Conservation (phyloP, 768 basidiomycete genomes). For the Cubamyces lactineus region DNA sequence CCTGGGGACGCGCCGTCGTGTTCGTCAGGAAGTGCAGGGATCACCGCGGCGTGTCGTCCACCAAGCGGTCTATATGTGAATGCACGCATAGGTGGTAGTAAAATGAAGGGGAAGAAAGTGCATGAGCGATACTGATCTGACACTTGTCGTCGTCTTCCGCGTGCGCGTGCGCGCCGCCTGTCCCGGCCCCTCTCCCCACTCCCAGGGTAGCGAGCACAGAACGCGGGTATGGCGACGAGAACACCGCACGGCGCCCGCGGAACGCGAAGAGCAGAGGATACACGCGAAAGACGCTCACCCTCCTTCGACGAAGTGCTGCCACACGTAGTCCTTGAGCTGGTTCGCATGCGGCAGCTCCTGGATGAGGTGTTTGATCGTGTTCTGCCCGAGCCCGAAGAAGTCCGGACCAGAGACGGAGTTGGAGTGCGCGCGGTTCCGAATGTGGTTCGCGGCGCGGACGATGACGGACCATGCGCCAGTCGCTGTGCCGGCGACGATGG, state of each 20-base stretch:
- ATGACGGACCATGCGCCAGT: slow-evolving; percentile 88
- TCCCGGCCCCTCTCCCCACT: neutral
- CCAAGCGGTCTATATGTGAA: slow-evolving; percentile 62
- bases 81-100: neutral
- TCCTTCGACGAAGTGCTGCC: slow-evolving; percentile 86
- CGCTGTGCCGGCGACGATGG: slow-evolving; percentile 83
- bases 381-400: slow-evolving; percentile 86
- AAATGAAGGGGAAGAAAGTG: slow-evolving; percentile 13
- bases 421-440: slow-evolving; percentile 80
- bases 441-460: slow-evolving; percentile 79
- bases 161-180: neutral
- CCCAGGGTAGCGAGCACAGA: neutral
- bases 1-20: slow-evolving; percentile 20
- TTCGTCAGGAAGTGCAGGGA: slow-evolving; percentile 81
- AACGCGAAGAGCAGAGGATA: slow-evolving; percentile 1
- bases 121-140: slow-evolving; percentile 15
- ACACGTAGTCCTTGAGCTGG: slow-evolving; percentile 76
- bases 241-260: neutral
- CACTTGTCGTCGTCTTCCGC: neutral
- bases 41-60: slow-evolving; percentile 81
- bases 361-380: slow-evolving; percentile 89
- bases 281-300: slow-evolving; percentile 56
- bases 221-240: neutral
- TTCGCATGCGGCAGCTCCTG: slow-evolving; percentile 80
- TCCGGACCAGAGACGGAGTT: slow-evolving; percentile 89